These are phyloP conservation scores for Kodamaea hsintzibuensis DNA, from an alignment of 805 yeast species.

Conservation along the genomic window DNA sequence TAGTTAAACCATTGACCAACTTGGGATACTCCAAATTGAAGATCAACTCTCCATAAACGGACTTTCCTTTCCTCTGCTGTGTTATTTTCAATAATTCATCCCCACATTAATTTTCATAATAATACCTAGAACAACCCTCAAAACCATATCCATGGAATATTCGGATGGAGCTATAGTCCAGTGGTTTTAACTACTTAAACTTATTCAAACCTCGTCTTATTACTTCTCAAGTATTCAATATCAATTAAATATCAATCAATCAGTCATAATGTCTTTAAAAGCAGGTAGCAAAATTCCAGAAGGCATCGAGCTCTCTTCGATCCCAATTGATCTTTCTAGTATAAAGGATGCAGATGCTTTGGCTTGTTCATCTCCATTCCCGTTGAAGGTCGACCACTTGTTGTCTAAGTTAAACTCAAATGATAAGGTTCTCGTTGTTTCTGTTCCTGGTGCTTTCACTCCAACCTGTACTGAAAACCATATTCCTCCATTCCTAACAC, in stretches of 20 bases:
- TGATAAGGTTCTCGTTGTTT: constrained; percentile 31
- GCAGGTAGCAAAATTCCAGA: constrained; percentile 37
- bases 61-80: too few relatives aligned
- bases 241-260: not conserved
- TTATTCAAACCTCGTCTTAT: too few relatives aligned
- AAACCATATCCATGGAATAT: too few relatives aligned
- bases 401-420: constrained; percentile 20
- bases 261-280: constrained; percentile 14
- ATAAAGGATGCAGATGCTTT: constrained; percentile 27
- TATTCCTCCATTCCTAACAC: constrained; percentile 37
- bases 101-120: too few relatives aligned
- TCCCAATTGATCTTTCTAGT: constrained; percentile 36
- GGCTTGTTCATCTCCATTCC: constrained; percentile 37
- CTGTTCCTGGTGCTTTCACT: constrained; percentile 47
- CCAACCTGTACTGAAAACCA: constrained; percentile 48
- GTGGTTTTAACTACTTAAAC: too few relatives aligned
- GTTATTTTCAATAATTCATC: too few relatives aligned
- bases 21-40: too few relatives aligned
- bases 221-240: not conserved
- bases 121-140: too few relatives aligned
- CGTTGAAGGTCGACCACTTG: constrained; percentile 35
- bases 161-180: too few relatives aligned
- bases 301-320: constrained; percentile 34
- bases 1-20: too few relatives aligned
- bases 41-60: too few relatives aligned